Conservation (phyloP, 1,284 basidiomycete genomes). For the Dichomitus squalens region DNA sequence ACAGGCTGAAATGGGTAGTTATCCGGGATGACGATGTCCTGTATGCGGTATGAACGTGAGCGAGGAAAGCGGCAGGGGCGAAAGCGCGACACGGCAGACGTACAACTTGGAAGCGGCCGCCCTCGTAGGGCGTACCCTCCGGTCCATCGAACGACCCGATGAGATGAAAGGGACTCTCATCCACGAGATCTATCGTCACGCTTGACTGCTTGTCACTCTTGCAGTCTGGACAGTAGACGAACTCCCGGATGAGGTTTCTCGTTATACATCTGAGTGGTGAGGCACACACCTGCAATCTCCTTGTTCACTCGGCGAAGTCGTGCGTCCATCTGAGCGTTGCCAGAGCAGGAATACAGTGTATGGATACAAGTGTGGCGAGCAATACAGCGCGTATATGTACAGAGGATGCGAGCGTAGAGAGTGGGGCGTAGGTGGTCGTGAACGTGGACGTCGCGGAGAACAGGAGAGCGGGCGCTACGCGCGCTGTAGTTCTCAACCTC, state of each 20-base stretch:
- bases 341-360: neutral
- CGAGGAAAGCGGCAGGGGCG: neutral
- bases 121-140: slow-evolving; percentile 92
- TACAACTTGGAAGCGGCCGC: slow-evolving; percentile 92
- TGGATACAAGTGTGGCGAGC: slow-evolving; percentile 8
- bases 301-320: slow-evolving; percentile 89
- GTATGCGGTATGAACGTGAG: neutral
- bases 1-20: slow-evolving; percentile 96
- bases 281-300: slow-evolving; percentile 77
- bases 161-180: slow-evolving; percentile 86
- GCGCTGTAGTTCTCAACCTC: neutral
- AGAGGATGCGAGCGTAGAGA: neutral
- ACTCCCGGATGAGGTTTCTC: neutral
- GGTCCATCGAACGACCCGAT: slow-evolving; percentile 92
- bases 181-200: slow-evolving; percentile 85
- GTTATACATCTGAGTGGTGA: neutral
- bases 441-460: neutral
- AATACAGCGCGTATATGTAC: slow-evolving; percentile 10
- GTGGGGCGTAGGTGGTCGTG: slow-evolving; percentile 5
- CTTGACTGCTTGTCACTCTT: slow-evolving; percentile 90
- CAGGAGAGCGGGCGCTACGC: neutral
- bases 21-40: slow-evolving; percentile 96
- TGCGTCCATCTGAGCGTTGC: slow-evolving; percentile 65
- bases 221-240: slow-evolving; percentile 69
- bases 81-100: slow-evolving; percentile 35